Evolutionary conservation across 352 stramenopile species (phyloP), one percentile per base, ranked within the genome.

Genomic region (Phytophthora syringae): DNA sequence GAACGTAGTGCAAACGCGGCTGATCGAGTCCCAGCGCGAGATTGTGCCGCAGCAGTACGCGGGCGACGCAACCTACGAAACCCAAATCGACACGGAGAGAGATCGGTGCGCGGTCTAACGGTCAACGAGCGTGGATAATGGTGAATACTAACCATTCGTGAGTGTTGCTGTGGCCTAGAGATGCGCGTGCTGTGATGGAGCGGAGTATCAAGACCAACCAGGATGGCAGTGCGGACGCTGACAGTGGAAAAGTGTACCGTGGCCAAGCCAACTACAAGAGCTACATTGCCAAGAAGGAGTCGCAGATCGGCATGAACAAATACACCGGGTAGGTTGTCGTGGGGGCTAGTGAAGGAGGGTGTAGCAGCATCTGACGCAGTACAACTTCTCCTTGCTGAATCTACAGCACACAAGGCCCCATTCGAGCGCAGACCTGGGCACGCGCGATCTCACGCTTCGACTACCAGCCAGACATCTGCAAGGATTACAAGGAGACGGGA

Each of bases 401-500:
- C n/a, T 59, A 32, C 30, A 91, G 89, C n/a, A 98, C 90, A 3
- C 89, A 97, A 61, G 97, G 96, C 7, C 97, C 97, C 6, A 97
- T 99, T 22, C 84, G 92, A n/a, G 97, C 96, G 16, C 85, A 98
- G 34, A 97, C 89, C 2, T 98, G 97, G 78, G 85, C 98, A 4
- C 86, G 97, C 6, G 93, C 94, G 18, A 99, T 98, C 45, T 97
- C 79, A 25, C 89, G 95, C 20, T 99, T 99, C 62, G 98, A 99
- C 64, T 99, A 99, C 77, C 79, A 90, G 73, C 95, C 96, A 2
- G 97, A 99, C 66, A 93, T 99, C 52, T 99, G 98, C 79, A 99
- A 99, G 72, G 98, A 99, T 76, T 99, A 99, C 84, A 99, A 99
- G 63, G 97, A 99, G 51, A 99, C 98, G 7, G 98, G 98, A 24